Conservation (phyloP, 192 early-diverging fungal species). For the Cladochytrium replicatum region DNA sequence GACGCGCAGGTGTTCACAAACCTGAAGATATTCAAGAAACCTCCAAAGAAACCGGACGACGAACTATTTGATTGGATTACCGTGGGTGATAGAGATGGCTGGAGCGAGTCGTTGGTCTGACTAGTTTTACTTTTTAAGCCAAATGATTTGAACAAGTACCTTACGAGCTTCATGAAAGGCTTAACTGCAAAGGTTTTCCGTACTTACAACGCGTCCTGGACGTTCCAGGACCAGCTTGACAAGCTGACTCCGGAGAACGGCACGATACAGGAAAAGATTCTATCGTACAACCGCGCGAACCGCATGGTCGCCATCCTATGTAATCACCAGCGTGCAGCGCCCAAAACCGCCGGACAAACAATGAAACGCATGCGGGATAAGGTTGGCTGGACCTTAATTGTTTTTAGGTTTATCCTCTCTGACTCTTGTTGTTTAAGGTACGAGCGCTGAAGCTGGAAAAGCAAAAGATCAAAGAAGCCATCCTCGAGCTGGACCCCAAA, state of each 20-base stretch:
- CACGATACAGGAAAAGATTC: constrained; percentile 71
- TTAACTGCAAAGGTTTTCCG: constrained; percentile 98
- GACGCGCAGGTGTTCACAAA: constrained; percentile 91
- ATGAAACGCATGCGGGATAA: constrained; percentile 79
- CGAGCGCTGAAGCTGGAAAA: constrained; percentile 80
- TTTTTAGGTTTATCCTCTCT: neutral
- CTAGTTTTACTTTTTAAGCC: constrained; percentile 40
- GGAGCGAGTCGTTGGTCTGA: constrained; percentile 5
- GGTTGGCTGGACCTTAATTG: constrained; percentile 20
- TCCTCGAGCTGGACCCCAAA: constrained; percentile 64
- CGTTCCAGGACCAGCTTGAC: constrained; percentile 81
- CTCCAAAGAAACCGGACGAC: constrained; percentile 63
- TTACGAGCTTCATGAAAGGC: constrained; percentile 77
- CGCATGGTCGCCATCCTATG: constrained; percentile 92
- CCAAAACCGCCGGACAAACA: constrained; percentile 64
- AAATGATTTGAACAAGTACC: constrained; percentile 73
- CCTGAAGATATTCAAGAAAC: constrained; percentile 74
- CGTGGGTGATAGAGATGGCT: constrained; percentile 30
- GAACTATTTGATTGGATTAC: constrained; percentile 86
- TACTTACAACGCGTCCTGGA: constrained; percentile 93
- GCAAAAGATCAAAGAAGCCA: constrained; percentile 53
- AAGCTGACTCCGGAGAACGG: constrained; percentile 55
- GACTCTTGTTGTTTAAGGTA: constrained; percentile 33
- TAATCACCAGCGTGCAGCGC: constrained; percentile 90
- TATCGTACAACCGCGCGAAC: constrained; percentile 92